A percentile compares a stretch with the other conserved stretches of the same genome.
These are phyloP conservation scores for Colletotrichum siamense DNA, from an alignment of 2,329 filamentous ascomycete species.

Conservation along the genomic window DNA sequence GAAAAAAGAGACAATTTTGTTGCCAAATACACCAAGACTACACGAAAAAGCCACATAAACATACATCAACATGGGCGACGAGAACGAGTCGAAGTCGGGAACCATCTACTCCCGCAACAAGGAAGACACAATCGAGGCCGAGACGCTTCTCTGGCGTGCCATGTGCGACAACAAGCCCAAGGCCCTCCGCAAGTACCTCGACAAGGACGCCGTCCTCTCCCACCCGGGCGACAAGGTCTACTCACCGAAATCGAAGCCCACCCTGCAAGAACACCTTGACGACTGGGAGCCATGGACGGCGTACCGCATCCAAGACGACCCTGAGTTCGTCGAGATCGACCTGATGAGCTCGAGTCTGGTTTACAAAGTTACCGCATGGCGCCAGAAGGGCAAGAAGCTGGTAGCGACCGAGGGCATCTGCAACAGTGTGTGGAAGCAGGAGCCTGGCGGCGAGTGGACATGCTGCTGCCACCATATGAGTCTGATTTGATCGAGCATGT, in stretches of 20 bases:
- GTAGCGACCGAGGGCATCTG: slow-evolving; percentile 37
- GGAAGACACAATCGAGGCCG: slow-evolving; percentile 38
- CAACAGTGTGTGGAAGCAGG: slow-evolving; percentile 37
- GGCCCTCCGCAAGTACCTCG: slow-evolving; percentile 36
- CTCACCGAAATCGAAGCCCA: slow-evolving; percentile 35
- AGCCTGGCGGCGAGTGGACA: slow-evolving; percentile 37
- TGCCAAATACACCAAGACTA: background rate
- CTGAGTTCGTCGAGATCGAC: slow-evolving; percentile 42
- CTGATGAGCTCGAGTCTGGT: slow-evolving; percentile 37
- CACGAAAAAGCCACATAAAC: background rate
- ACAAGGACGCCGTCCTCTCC: slow-evolving; percentile 36
- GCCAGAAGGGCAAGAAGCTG: slow-evolving; percentile 32
- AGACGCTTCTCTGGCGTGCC: slow-evolving; percentile 38
- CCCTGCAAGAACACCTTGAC: slow-evolving; percentile 36
- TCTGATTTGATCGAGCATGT: background rate
- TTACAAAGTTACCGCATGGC: slow-evolving; percentile 38
- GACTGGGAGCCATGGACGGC: slow-evolving; percentile 39
- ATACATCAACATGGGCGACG: slow-evolving; percentile 7
- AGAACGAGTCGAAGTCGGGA: slow-evolving; percentile 1
- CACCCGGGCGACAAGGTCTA: slow-evolving; percentile 35
- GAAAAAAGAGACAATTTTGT: background rate
- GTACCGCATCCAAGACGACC: slow-evolving; percentile 39
- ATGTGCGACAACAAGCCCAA: slow-evolving; percentile 37
- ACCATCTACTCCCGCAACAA: slow-evolving; percentile 39
- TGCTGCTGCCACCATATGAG: slow-evolving; percentile 39